Conservation (phyloP, 805 yeast species). For the Sugiyamaella valdiviana region DNA sequence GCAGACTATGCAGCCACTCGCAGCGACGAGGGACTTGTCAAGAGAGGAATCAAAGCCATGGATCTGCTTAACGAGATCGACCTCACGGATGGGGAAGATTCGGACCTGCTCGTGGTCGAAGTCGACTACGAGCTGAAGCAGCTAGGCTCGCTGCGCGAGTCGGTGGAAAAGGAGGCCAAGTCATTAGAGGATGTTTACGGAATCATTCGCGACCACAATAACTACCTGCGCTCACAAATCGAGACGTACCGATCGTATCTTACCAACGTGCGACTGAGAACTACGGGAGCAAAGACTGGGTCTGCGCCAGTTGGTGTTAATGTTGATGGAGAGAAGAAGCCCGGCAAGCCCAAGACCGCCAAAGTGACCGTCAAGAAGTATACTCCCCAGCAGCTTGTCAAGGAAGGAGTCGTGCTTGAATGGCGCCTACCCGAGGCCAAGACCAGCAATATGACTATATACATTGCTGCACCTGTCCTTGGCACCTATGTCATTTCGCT, state of each 20-base stretch:
- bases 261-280: constrained; percentile 31
- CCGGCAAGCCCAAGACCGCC: constrained; percentile 9
- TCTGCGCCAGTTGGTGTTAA: constrained; percentile 17
- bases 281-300: constrained; percentile 24
- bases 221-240: constrained; percentile 31
- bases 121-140: constrained; percentile 32
- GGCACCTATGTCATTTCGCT: constrained; percentile 31
- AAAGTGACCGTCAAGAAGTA: constrained; percentile 23
- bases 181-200: constrained; percentile 30
- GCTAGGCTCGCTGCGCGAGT: constrained; percentile 29
- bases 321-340: constrained; percentile 14
- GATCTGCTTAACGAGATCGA: constrained; percentile 27
- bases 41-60: constrained; percentile 30
- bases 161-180: constrained; percentile 28
- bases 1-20: constrained; percentile 31
- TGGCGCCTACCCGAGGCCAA: constrained; percentile 26
- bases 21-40: constrained; percentile 26
- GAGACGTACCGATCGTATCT: constrained; percentile 34
- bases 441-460: constrained; percentile 21
- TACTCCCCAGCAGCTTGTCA: constrained; percentile 23
- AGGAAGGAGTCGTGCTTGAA: constrained; percentile 26
- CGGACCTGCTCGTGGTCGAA: constrained; percentile 27
- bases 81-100: constrained; percentile 21
- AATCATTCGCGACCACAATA: constrained; percentile 33
- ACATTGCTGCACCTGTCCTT: constrained; percentile 27